Conservation (phyloP, 768 basidiomycete genomes). For the Boletus coccyginus region DNA sequence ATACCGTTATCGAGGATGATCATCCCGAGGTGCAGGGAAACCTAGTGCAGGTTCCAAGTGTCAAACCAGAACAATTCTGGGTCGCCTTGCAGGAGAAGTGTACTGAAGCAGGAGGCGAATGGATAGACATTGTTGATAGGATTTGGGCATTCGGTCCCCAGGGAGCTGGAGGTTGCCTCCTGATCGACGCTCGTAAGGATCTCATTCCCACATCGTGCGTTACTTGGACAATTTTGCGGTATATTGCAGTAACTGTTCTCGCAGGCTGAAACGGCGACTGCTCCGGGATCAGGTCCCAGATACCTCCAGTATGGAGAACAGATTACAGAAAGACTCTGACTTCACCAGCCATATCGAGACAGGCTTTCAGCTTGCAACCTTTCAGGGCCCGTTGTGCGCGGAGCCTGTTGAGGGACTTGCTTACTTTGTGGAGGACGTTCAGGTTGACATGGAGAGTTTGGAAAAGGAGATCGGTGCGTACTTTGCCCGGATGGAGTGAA, state of each 20-base stretch:
- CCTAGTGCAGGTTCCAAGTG: constrained; percentile 56
- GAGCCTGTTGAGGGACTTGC: constrained; percentile 94
- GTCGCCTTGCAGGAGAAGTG: constrained; percentile 59
- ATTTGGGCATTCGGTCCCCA: constrained; percentile 95
- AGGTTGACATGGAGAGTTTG: constrained; percentile 56
- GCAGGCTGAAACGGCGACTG: constrained; percentile 53
- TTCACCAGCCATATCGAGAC: constrained; percentile 86
- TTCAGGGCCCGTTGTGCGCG: constrained; percentile 92
- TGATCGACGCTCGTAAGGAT: constrained; percentile 69
- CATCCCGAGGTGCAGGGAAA: constrained; percentile 52
- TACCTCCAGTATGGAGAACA: constrained; percentile 32
- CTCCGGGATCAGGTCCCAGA: constrained; percentile 35
- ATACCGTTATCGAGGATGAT: constrained; percentile 33
- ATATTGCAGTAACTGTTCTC: constrained; percentile 5
- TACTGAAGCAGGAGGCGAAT: constrained; percentile 68
- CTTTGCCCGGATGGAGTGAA: constrained; percentile 1
- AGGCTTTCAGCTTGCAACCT: constrained; percentile 92
- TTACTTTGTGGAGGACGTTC: constrained; percentile 80
- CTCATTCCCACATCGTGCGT: constrained; percentile 55
- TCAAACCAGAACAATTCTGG: constrained; percentile 83
- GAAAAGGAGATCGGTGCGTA: constrained; percentile 66
- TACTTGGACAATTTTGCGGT: constrained; percentile 5
- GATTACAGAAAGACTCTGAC: constrained; percentile 41
- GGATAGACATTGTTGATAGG: constrained; percentile 65
- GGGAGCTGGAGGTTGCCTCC: constrained; percentile 77